A percentile compares a stretch with the other conserved stretches of the same genome.
Evolutionary conservation across 805 yeast genomes (phyloP).

Genomic region (Jamesozyma spencerorum): DNA sequence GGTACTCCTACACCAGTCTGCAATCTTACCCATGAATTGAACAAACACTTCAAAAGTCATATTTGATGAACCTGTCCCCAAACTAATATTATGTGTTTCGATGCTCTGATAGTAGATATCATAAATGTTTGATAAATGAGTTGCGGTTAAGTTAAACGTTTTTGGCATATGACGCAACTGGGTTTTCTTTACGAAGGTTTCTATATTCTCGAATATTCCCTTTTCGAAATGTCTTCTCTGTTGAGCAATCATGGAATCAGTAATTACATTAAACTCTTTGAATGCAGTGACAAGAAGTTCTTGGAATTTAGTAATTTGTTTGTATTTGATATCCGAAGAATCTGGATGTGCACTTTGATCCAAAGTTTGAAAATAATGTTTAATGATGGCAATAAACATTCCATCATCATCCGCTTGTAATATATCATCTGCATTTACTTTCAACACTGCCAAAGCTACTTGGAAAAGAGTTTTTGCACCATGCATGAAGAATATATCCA

Average conservation of each 20-base stretch:
- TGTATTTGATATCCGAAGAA: constrained; percentile 52
- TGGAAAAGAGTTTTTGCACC: constrained; percentile 88
- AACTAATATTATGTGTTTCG: constrained; percentile 47
- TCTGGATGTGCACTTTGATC: constrained; percentile 74
- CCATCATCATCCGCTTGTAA: constrained; percentile 85
- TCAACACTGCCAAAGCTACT: constrained; percentile 83
- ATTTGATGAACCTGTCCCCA: constrained; percentile 49
- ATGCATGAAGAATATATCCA: constrained; percentile 82
- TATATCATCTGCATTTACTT: constrained; percentile 78
- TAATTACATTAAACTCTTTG: constrained; percentile 74
- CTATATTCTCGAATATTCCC: constrained; percentile 76
- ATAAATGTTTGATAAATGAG: constrained; percentile 61
- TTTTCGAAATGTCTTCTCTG: constrained; percentile 65
- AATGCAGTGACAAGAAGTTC: constrained; percentile 85
- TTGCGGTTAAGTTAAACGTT: constrained; percentile 48
- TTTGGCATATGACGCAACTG: constrained; percentile 81
- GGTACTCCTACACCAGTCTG: constrained; percentile 57
- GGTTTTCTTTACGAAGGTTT: constrained; percentile 82
- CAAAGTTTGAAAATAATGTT: constrained; percentile 66
- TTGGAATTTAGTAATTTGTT: constrained; percentile 75
- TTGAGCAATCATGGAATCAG: constrained; percentile 62
- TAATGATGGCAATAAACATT: constrained; percentile 73
- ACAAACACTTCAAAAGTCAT: constrained; percentile 70
- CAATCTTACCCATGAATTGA: constrained; percentile 66
- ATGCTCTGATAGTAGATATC: constrained; percentile 76